These are phyloP conservation scores for Baorangia bicolor DNA, from an alignment of 768 basidiomycete species.

Conservation along the genomic window DNA sequence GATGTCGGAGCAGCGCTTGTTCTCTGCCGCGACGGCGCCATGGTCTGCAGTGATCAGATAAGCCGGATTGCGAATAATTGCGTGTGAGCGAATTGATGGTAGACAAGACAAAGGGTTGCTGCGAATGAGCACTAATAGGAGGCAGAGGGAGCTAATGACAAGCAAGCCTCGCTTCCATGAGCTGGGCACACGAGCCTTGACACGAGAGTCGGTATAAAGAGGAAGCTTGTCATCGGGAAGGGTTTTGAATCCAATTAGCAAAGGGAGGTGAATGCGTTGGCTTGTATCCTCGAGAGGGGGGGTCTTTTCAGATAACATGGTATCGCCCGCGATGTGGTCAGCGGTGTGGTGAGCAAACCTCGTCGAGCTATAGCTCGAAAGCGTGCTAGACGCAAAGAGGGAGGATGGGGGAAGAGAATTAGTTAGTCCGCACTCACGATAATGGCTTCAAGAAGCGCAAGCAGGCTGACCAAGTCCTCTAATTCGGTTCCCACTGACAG, in stretches of 20 bases:
- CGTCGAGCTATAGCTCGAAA: neutral
- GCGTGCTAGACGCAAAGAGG: neutral
- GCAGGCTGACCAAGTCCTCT: neutral
- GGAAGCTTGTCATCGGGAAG: conserved; percentile 17
- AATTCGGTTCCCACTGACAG: neutral
- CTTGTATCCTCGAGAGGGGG: neutral
- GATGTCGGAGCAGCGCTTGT: conserved; percentile 79
- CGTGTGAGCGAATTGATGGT: neutral
- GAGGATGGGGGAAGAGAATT: neutral
- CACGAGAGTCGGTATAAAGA: conserved; percentile 9
- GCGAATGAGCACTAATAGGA: conserved; percentile 12
- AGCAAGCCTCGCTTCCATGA: conserved; percentile 16
- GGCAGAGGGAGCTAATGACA: conserved; percentile 6
- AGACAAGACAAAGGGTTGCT: neutral
- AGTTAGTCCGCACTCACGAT: neutral
- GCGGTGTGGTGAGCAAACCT: neutral
- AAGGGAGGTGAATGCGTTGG: neutral
- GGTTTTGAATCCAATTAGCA: neutral
- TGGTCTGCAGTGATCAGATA: conserved; percentile 61
- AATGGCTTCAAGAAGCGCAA: neutral
- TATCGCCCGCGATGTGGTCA: neutral
- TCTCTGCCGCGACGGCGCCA: conserved; percentile 91
- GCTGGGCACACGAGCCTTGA: neutral
- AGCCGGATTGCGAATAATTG: conserved; percentile 44
- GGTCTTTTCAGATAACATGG: conserved; percentile 7